Conservation (phyloP, 106 monocot genomes). For the Platanthera zijinensis region DNA sequence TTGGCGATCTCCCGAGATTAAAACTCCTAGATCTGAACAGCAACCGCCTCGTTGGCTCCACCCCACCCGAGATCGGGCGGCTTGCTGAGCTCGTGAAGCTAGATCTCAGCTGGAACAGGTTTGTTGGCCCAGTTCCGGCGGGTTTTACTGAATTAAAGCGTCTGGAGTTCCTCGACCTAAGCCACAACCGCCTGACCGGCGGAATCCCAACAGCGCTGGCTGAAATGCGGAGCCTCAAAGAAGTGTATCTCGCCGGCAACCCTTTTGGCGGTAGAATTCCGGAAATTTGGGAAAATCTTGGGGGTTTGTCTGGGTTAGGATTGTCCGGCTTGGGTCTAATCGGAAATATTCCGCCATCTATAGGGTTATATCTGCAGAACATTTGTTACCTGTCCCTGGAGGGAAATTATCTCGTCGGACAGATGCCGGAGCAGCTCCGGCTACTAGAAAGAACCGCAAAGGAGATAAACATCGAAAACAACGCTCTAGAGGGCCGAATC, state of each 20-base stretch:
- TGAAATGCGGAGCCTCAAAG: conserved; percentile 37
- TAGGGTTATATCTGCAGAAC: conserved; percentile 44
- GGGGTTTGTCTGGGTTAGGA: conserved; percentile 36
- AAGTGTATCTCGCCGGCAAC: conserved; percentile 58
- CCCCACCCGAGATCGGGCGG: conserved; percentile 37
- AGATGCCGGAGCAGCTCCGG: conserved; percentile 46
- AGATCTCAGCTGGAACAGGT: conserved; percentile 47
- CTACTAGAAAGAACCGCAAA: conserved; percentile 34
- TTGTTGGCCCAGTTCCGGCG: conserved; percentile 38
- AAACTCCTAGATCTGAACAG: conserved; percentile 52
- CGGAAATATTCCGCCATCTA: conserved; percentile 46
- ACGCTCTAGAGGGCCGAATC: conserved; percentile 40
- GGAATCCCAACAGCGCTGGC: conserved; percentile 38
- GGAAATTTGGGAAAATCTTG: conserved; percentile 47
- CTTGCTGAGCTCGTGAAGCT: conserved; percentile 40
- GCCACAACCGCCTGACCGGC: conserved; percentile 51
- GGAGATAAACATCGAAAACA: conserved; percentile 66
- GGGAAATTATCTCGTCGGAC: conserved; percentile 42
- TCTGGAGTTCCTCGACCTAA: conserved; percentile 57
- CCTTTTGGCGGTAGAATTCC: conserved; percentile 47
- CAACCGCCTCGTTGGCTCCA: conserved; percentile 32
- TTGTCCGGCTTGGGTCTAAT: conserved; percentile 34
- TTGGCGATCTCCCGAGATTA: conserved; percentile 14
- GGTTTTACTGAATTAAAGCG: conserved; percentile 15
- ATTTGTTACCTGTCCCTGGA: conserved; percentile 43